Base-by-base conservation (phyloP, 202 grass and related monocot species). In the Schoenoplectus triqueter region DNA sequence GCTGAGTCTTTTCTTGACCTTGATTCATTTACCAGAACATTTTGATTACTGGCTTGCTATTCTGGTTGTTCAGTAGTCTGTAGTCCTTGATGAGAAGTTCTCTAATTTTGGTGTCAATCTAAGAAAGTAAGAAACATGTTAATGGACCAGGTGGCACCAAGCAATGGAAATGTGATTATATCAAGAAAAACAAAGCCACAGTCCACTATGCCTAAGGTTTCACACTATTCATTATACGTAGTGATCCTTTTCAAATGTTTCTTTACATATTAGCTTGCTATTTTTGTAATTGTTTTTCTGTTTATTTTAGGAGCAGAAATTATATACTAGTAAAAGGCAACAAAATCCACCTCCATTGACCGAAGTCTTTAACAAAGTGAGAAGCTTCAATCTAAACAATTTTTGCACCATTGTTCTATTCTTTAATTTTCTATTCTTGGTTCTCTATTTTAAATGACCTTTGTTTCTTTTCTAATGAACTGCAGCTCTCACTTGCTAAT, bases 351-450 rank as follows among this genome's bases (percentile, higher is more conserved):
- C 69, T 87, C 91, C 93, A 40, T 90, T 99, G 69, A 86, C 90
- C 14, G 96, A 99, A 64, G 88, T 99, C 14, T 96, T 99, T 89
- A 96, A 99, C 76, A 92, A 96, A 88, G 96, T 95, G 70, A 66
- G 14, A 68, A 68, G 7, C 11, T 77, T 44, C n/a, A 15, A 31
- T 31, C 31, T 31, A 31, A 31, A 31, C 31, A 77, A 48, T 0
- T 17, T 17, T 71, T 42, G 1, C 10, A 73, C 47, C 78, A 11
- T 22, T 39, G 31, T 77, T 55, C 54, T 75, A 10, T 15, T 76
- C 10, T 76, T 76, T 55, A 4, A 44, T 42, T 51, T 1, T 77
- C 31, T 31, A 0, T 77, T 78, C 13, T 73, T 50, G 2, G 13
- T 57, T 78, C n/a, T 78, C 14, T 78, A 13, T 17, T 44, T 10